Conservation (phyloP, 257 asterid species). For the Solanum raphanifolium region DNA sequence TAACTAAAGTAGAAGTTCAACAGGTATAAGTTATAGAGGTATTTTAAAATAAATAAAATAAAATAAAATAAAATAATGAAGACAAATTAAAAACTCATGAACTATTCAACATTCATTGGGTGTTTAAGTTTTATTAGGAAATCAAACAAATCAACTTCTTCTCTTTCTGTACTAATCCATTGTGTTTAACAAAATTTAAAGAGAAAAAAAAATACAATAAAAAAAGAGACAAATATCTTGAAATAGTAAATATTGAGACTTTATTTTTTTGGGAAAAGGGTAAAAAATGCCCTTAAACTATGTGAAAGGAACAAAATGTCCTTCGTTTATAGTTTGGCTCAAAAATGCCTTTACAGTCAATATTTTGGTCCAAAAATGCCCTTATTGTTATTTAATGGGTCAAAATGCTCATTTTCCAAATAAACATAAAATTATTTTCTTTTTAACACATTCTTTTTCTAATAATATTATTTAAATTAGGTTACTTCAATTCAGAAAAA, state of each 20-base stretch:
- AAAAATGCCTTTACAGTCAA: no score
- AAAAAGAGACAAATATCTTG: neutral
- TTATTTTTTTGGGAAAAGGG: neutral
- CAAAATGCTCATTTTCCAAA: neutral
- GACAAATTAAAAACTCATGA: neutral
- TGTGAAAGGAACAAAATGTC: neutral
- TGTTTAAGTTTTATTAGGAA: no score
- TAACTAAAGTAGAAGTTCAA: neutral
- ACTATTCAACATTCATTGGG: neutral
- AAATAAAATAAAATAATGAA: neutral
- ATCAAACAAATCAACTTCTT: neutral
- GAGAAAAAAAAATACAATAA: neutral
- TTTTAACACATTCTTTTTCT: neutral
- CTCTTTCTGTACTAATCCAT: neutral
- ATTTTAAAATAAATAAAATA: no score
- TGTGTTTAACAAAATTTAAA: no score
- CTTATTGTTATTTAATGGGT: neutral
- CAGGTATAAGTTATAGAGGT: neutral
- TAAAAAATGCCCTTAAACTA: no score
- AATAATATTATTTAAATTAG: no score
- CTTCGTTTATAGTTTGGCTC: no score
- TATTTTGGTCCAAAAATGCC: no score
- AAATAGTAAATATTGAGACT: no score
- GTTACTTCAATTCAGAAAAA: no score
- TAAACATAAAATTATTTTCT: no score